A percentile compares a stretch with the other conserved stretches of the same genome.
Conservation (phyloP, 108 stramenopile genomes). For the Asterionellopsis glacialis region DNA sequence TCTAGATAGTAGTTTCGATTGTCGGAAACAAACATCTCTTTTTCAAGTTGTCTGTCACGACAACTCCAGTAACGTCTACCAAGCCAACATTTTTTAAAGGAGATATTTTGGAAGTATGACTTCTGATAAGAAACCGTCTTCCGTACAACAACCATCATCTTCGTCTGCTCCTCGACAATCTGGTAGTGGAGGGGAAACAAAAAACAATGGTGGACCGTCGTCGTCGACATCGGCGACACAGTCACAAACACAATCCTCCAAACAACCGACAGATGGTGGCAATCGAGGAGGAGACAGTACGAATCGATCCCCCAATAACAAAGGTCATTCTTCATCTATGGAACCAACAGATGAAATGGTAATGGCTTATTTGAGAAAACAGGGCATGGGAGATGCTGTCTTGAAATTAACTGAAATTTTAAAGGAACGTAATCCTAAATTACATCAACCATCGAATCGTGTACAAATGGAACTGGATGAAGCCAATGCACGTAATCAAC, state of each 20-base stretch:
- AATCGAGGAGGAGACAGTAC: neutral
- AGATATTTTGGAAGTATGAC: too few relatives aligned
- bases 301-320: neutral
- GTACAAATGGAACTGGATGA: constrained; percentile 19
- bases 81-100: too few relatives aligned
- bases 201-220: too few relatives aligned
- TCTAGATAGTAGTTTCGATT: too few relatives aligned
- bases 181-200: too few relatives aligned
- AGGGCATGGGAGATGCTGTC: constrained; percentile 57
- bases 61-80: too few relatives aligned
- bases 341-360: constrained; percentile 52
- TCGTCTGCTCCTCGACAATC: too few relatives aligned
- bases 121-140: too few relatives aligned
- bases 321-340: neutral
- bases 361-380: constrained; percentile 60
- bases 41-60: too few relatives aligned
- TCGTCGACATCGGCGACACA: too few relatives aligned
- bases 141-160: too few relatives aligned
- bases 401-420: constrained; percentile 38
- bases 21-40: too few relatives aligned
- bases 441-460: constrained; percentile 16
- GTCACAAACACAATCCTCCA: neutral
- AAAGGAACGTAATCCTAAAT: neutral
- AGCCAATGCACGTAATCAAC: constrained; percentile 19
- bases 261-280: neutral